Evolutionary conservation across 768 basidiomycete genomes (phyloP), one percentile per base, ranked within the genome.

Genomic region (Ramaria sp.): DNA sequence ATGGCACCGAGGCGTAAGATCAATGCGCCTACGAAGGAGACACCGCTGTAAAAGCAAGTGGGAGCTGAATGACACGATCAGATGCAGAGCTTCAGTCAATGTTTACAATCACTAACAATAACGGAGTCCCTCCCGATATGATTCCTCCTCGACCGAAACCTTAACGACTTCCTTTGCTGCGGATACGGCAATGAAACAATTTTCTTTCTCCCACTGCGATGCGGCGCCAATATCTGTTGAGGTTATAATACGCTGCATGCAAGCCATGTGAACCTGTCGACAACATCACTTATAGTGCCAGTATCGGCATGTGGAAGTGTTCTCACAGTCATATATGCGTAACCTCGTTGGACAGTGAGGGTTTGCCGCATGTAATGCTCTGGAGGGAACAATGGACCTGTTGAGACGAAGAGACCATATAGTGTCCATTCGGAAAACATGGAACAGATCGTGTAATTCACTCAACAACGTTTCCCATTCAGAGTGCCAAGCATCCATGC

Each of bases 351-450:
- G 24, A 52, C 38, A n/a, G 22, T 24, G 18, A 52, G 16, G 3
- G 38, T 52, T 24, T 52, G 51, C 24, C 24, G 51, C 51, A 52
- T 52, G 38, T 52, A 52, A 42, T 52, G 51, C 37, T 52, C 51
- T 1, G 42, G 16, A 28, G 39, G n/a, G 20, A 39, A 52, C 15
- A 41, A 13, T 4, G 38, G 20, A 18, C 51, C 51, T 52, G 37
- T 18, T 15, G 13, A 25, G 24, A 24, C 39, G 18, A 41, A 41
- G 16, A 8, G 24, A 44, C 20, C 20, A 15, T 52, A 16, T 15
- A 28, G 1, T 13, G 24, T 39, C 18, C 8, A 24, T 18, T 22
- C 18, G 16, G 3, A 25, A 41, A 5, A 24, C 13, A 9, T 3
- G 7, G 2, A 34, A 34, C 13, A 34, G 32, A 34, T 13, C 32